These are phyloP conservation scores for Thalassiosira exigua DNA, from an alignment of 352 stramenopile species.

Conservation along the genomic window DNA sequence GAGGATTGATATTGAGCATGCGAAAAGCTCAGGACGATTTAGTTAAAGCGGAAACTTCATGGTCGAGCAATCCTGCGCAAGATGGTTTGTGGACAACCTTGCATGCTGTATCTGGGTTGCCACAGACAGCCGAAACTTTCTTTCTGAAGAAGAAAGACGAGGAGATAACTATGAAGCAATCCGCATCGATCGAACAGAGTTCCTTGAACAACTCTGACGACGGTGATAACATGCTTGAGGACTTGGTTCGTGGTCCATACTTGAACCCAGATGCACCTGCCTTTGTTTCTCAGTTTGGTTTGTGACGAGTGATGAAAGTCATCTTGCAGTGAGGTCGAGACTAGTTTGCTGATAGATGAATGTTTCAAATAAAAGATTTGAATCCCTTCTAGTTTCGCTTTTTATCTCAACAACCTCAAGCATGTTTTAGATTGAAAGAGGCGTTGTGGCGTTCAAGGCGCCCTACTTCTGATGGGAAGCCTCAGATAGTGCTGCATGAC, in stretches of 20 bases:
- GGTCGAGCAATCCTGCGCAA: slow-evolving; percentile 5
- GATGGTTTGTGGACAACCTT: neutral
- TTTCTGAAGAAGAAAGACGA: neutral
- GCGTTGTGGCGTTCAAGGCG: too few relatives aligned
- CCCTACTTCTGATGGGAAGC: too few relatives aligned
- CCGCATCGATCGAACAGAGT: neutral
- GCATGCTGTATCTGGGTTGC: slow-evolving; percentile 1
- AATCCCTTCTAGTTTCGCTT: too few relatives aligned
- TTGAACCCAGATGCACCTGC: neutral
- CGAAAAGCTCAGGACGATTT: neutral
- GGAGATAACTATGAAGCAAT: neutral
- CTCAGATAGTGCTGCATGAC: too few relatives aligned
- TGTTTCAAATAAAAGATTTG: too few relatives aligned
- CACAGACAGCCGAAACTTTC: slow-evolving; percentile 2
- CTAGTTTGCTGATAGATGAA: too few relatives aligned
- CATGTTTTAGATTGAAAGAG: too few relatives aligned
- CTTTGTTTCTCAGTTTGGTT: too few relatives aligned
- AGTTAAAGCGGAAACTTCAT: slow-evolving; percentile 2
- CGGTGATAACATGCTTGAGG: neutral
- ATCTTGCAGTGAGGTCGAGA: too few relatives aligned
- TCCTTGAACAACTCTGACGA: neutral
- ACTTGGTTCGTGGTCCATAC: neutral
- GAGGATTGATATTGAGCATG: neutral
- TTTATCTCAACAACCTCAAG: too few relatives aligned
- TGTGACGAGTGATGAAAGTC: too few relatives aligned